Percentiles rank a stretch among this genome's conserved stretches.
Conservation (phyloP, 306 rosid genomes). For the Vigna hirtella region DNA sequence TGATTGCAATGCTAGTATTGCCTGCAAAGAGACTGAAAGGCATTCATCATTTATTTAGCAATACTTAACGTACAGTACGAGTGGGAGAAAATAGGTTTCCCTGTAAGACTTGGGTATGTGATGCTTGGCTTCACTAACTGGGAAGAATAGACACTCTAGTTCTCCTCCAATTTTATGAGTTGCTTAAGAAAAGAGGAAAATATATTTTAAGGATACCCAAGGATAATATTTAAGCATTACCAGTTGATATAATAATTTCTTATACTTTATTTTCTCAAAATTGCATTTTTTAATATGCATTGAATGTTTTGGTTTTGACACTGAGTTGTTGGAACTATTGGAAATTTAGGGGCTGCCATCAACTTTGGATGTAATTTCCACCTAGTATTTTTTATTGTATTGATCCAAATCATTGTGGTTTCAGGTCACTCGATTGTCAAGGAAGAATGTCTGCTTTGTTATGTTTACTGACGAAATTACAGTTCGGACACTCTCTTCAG, state of each 20-base stretch:
- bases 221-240: slow-evolving; percentile 3
- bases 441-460: slow-evolving; percentile 94
- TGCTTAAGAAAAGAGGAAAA: too few relatives aligned
- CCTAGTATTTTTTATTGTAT: slow-evolving; percentile 17
- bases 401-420: slow-evolving; percentile 45
- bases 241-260: slow-evolving; percentile 4
- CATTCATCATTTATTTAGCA: too few relatives aligned
- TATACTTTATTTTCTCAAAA: slow-evolving; percentile 21
- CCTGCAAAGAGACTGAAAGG: too few relatives aligned
- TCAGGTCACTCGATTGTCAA: slow-evolving; percentile 89
- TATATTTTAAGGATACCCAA: too few relatives aligned
- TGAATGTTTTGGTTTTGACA: slow-evolving; percentile 14
- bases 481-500: slow-evolving; percentile 67
- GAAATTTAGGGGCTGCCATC: neutral
- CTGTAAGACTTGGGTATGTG: too few relatives aligned
- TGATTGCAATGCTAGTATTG: too few relatives aligned
- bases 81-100: too few relatives aligned
- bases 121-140: too few relatives aligned
- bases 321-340: slow-evolving; percentile 7
- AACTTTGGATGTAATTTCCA: slow-evolving; percentile 30
- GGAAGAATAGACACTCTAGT: too few relatives aligned
- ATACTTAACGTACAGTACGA: too few relatives aligned
- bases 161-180: too few relatives aligned
- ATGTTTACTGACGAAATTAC: slow-evolving; percentile 91
- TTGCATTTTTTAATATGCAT: slow-evolving; percentile 1